Evolutionary conservation across 2,329 filamentous ascomycete genomes (phyloP), one percentile per base, ranked within the genome.

Genomic region (Sporothrix humicola): DNA sequence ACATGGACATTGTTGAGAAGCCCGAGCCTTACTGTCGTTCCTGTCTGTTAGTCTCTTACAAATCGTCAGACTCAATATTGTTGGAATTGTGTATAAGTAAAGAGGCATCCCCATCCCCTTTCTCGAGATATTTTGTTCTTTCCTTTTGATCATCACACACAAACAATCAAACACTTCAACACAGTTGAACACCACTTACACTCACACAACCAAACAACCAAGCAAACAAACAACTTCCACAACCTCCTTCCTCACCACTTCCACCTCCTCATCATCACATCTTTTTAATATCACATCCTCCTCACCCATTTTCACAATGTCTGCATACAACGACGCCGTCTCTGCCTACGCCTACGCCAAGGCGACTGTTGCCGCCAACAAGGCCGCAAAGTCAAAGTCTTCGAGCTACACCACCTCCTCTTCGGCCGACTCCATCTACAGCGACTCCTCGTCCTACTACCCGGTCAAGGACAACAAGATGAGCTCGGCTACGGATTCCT

Each of bases 371-470:
- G 15, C 23, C 13, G 54, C 61, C 76, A 79, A 78, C 74, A 78
- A 80, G 54, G 58, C 75, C 75, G 76, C 79, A n/a, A 77, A 79
- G 66, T 79, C 80, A 44, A 20, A 12, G n/a, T 76, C 79, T 71
- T 77, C 77, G 76, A 79, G 78, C 72, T 77, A 75, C 76, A 69
- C 70, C 63, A 17, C 65, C 17, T 42, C 61, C 8, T 71, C 73
- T 2, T 72, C 74, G 23, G 23, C 69, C 20, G 48, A 75, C 26
- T 74, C 73, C 12, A 31, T 69, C 15, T 52, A 50, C 48, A 75
- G 65, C 54, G 66, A 74, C 20, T 31, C 46, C 66, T 69, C 70
- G 17, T 58, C 31, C n/a, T 70, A 26, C 58, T 20, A 48, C 50
- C 23, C 44, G 1, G 15, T 23, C 75, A 80, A 81, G 75, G 77